Percentiles rank a stretch among this genome's conserved stretches.
phyloP scores from a whole-genome alignment of 495 filamentous ascomycete species.

The Tuber borchii region DNA sequence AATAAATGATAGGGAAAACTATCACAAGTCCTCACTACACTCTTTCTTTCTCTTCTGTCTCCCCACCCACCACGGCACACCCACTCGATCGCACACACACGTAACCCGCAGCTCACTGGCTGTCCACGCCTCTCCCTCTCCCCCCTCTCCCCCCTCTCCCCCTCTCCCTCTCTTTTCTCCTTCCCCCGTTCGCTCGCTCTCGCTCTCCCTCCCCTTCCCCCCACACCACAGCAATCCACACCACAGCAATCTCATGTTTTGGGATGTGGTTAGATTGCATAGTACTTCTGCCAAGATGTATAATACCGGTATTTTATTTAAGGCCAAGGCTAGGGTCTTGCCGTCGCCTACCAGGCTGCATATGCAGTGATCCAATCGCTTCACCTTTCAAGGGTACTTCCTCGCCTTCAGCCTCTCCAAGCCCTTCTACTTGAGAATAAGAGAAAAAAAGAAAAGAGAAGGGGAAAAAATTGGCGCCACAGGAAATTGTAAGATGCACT shows the following conservation, averaged over 20 bases:
- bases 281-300: constrained; percentile 22
- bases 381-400: constrained; percentile 30
- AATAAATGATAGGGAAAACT: neutral
- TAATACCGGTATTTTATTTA: constrained; percentile 20
- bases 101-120: too few relatives aligned
- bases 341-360: constrained; percentile 18
- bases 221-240: constrained; percentile 35
- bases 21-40: neutral
- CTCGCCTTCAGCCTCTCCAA: constrained; percentile 11
- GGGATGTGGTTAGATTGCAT: constrained; percentile 33
- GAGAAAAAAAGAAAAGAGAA: neutral
- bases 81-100: neutral
- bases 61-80: neutral
- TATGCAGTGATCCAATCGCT: constrained; percentile 23
- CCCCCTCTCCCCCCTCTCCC: too few relatives aligned
- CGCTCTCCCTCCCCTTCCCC: constrained; percentile 20
- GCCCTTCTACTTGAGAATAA: neutral
- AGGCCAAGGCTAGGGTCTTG: constrained; percentile 31
- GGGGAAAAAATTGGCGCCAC: neutral
- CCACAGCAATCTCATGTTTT: constrained; percentile 34
- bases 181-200: constrained; percentile 27
- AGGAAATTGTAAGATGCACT: neutral
- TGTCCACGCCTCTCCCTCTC: neutral
- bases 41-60: neutral
- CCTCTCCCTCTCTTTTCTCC: neutral